Base-by-base conservation (phyloP, 2,329 filamentous ascomycete genomes). In the Stenocarpella maydis region DNA sequence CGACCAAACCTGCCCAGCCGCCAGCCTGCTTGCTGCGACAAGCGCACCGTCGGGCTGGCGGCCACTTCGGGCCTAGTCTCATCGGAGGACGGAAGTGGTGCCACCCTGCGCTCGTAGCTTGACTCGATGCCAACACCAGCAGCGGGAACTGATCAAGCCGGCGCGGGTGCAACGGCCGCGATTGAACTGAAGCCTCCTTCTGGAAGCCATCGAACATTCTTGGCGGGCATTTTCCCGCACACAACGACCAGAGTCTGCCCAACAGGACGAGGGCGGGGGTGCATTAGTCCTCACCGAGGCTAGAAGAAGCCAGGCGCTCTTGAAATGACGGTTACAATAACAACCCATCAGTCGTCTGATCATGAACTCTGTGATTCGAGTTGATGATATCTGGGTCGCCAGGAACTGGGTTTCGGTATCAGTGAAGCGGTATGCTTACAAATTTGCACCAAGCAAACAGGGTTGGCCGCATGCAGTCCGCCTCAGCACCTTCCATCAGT, bases 401-500 rank as follows among this genome's bases (percentile, higher is more conserved):
- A 37, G 58, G 26, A 49, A 49, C 49, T 63, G 58, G 19, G 43
- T 49, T 47, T 37, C 41, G 58, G 52, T n/a, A 34, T 47, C 41
- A 12, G 12, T 60, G 58, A 61, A 47, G 58, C 43, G 41, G 28
- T 12, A 60, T 21, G 34, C 26, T 61, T 19, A 24, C 58, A 61
- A 34, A 61, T 61, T 31, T 63, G 43, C 58, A 37, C 49, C n/a
- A 19, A 49, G 34, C 41, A 17, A 34, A 74, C 75, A 78, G 76
- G 74, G 75, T 72, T 76, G 74, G 21, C 53, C 28, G 31, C 58
- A 54, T 39, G 52, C 58, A 37, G 19, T 45, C 39, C 53, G 21
- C 21, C 31, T 19, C 39, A 37, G 55, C 28, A 39, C 47, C 34
- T 45, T 74, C 73, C 74, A 75, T 43, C 39, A 45, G 26, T 34